These are phyloP conservation scores for Pythium monospermum DNA, from an alignment of 352 stramenopile species.

Conservation along the genomic window DNA sequence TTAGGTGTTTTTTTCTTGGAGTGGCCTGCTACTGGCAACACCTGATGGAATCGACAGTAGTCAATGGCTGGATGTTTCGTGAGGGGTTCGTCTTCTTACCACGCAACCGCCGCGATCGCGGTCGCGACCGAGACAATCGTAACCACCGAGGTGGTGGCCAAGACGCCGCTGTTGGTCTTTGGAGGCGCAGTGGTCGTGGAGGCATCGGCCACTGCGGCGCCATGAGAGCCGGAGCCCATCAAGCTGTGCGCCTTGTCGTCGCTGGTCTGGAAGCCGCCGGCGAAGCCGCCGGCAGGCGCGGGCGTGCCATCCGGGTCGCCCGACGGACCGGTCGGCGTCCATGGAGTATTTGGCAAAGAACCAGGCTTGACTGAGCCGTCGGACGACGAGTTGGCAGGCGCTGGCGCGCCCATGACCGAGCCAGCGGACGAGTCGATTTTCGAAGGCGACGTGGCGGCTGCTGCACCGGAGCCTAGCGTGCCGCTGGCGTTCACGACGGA, in stretches of 20 bases:
- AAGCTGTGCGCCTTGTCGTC: constrained; percentile 5
- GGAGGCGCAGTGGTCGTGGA: constrained; percentile 3
- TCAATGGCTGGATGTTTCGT: too few species aligned
- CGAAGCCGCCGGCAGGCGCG: constrained; percentile 1
- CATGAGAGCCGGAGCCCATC: neutral
- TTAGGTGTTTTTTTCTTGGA: too few species aligned
- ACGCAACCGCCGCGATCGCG: constrained; percentile 12
- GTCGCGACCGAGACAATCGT: constrained; percentile 14
- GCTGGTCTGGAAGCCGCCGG: constrained; percentile 1
- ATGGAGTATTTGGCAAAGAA: neutral
- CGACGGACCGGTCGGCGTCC: neutral
- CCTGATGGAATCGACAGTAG: too few species aligned
- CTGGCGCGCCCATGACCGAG: constrained; percentile 15
- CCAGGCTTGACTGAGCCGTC: constrained; percentile 15
- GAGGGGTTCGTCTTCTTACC: constrained; percentile 9
- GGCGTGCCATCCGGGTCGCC: neutral
- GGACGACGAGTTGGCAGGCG: neutral
- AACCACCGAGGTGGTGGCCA: constrained; percentile 2
- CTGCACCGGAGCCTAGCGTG: constrained; percentile 15
- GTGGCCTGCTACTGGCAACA: too few species aligned
- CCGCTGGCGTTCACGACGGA: constrained; percentile 3
- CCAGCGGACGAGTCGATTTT: constrained; percentile 19
- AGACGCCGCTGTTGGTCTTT: constrained; percentile 5
- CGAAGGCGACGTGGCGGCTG: constrained; percentile 13
- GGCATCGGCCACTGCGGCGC: neutral